Conservation (phyloP, 345 rosid species). For the Populus ilicifolia region DNA sequence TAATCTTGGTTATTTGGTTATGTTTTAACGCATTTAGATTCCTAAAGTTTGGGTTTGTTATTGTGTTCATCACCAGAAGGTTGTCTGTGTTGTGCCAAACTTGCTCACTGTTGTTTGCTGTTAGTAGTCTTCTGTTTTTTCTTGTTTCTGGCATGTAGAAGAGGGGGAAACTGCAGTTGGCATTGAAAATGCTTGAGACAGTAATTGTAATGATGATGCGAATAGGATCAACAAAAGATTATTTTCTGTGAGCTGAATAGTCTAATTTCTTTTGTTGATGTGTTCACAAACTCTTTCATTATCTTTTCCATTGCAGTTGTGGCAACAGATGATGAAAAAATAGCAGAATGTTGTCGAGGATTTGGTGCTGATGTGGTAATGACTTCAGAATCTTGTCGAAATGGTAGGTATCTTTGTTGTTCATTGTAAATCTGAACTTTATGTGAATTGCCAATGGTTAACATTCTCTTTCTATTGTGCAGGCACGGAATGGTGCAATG, state of each 20-base stretch:
- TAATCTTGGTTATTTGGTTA: neutral
- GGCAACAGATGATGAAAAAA: conserved; percentile 87
- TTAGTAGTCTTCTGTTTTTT: neutral
- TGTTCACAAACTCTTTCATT: neutral
- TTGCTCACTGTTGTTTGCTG: neutral
- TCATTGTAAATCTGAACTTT: neutral
- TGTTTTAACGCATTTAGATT: neutral
- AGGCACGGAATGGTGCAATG: conserved; percentile 92
- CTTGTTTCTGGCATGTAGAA: neutral
- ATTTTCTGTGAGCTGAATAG: neutral
- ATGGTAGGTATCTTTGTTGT: conserved; percentile 44
- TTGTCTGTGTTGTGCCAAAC: neutral
- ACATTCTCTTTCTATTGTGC: conserved; percentile 6
- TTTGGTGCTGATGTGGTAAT: conserved; percentile 94
- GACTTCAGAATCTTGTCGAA: conserved; percentile 91
- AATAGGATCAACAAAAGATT: neutral
- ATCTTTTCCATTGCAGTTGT: conserved; percentile 51
- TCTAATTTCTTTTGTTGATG: neutral
- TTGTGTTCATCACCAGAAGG: neutral
- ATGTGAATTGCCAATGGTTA: conserved; percentile 3
- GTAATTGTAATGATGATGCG: neutral
- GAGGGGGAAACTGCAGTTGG: no score
- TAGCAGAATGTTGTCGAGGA: conserved; percentile 89
- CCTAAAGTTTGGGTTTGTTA: neutral
- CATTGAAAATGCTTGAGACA: neutral